Conservation (phyloP, 1,139 yeast species). For the Yamadazyma epiphylla region DNA sequence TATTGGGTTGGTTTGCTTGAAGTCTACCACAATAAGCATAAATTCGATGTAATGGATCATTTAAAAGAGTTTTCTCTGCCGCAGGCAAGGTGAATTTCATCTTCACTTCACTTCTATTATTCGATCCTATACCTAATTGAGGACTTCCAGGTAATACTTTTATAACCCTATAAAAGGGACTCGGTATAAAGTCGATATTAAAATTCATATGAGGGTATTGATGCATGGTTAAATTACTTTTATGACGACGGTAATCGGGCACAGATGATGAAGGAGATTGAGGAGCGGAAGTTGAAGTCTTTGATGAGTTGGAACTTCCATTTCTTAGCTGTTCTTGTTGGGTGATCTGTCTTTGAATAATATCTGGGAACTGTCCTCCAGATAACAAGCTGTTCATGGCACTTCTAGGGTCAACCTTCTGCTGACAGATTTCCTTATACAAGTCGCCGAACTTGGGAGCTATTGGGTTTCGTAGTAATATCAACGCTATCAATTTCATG, state of each 20-base stretch:
- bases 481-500: too few species aligned
- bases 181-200: constrained; percentile 42
- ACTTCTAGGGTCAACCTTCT: too few species aligned
- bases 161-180: constrained; percentile 50
- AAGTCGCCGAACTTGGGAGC: too few species aligned
- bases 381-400: too few species aligned
- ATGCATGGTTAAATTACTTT: constrained; percentile 3
- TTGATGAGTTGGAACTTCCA: constrained; percentile 1
- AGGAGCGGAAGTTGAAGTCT: not conserved
- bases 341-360: not conserved
- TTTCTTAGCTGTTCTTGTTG: too few species aligned
- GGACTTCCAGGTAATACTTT: constrained; percentile 46
- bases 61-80: constrained; percentile 1
- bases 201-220: constrained; percentile 22
- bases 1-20: constrained; percentile 17
- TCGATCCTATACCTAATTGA: constrained; percentile 14
- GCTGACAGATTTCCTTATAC: too few species aligned
- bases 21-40: constrained; percentile 47
- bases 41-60: constrained; percentile 17
- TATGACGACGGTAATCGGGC: constrained; percentile 5
- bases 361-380: not conserved
- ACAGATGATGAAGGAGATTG: constrained; percentile 1
- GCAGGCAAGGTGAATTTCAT: constrained; percentile 36
- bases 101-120: constrained; percentile 35
- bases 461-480: too few species aligned